These are phyloP conservation scores for Umbelopsis sp. DNA, from an alignment of 371 early-diverging fungal genomes.

Conservation along the genomic window DNA sequence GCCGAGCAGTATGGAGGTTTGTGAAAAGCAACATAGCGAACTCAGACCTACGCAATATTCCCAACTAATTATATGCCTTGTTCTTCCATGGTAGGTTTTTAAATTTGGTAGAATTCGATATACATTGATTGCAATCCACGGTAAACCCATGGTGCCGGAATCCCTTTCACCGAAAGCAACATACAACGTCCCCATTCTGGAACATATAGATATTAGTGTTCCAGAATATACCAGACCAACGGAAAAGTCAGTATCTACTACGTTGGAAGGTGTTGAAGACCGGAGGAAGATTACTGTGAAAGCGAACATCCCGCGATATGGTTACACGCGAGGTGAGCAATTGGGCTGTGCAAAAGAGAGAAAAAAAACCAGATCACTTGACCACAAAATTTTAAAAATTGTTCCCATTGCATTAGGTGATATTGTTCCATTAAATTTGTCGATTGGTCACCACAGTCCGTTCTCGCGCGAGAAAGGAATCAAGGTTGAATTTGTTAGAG, in stretches of 20 bases:
- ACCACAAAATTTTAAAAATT: background rate
- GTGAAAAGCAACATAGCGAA: background rate
- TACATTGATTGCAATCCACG: constrained; percentile 39
- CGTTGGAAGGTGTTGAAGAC: constrained; percentile 28
- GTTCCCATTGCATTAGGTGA: constrained; percentile 36
- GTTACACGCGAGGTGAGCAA: constrained; percentile 50
- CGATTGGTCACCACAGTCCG: constrained; percentile 37
- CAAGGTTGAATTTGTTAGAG: constrained; percentile 38
- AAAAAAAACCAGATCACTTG: background rate
- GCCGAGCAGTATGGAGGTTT: constrained; percentile 54
- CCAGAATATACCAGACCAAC: constrained; percentile 32
- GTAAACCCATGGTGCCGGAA: constrained; percentile 47
- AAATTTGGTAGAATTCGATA: constrained; percentile 42
- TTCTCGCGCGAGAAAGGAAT: constrained; percentile 33
- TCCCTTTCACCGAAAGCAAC: constrained; percentile 44
- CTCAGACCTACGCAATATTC: background rate
- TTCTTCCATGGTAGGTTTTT: background rate
- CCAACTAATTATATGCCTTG: background rate
- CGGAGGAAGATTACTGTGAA: constrained; percentile 35
- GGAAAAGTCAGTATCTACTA: constrained; percentile 33
- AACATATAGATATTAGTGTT: constrained; percentile 42
- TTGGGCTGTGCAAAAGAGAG: background rate
- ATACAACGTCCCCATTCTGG: constrained; percentile 44
- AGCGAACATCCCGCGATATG: constrained; percentile 44
- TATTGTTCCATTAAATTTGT: constrained; percentile 39